These are phyloP conservation scores for Euphrasia arctica DNA, from an alignment of 305 asterid genomes.

Conservation along the genomic window DNA sequence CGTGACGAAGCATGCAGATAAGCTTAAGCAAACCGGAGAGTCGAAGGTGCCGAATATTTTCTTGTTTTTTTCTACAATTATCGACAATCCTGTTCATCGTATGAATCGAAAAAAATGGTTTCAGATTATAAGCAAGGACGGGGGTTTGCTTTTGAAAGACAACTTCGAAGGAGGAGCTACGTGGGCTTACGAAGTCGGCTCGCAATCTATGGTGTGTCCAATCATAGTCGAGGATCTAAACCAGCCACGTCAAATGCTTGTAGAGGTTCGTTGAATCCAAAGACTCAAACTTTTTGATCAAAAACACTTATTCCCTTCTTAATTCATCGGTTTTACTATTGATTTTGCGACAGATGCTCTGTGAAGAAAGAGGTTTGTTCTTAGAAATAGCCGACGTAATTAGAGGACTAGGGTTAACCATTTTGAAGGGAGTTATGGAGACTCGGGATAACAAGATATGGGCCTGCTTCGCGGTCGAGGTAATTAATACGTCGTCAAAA, in stretches of 20 bases:
- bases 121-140: conserved; percentile 77
- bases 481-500: conserved; percentile 10
- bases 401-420: conserved; percentile 87
- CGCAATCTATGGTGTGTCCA: conserved; percentile 84
- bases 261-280: conserved; percentile 46
- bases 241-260: conserved; percentile 93
- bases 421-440: conserved; percentile 93
- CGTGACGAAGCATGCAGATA: conserved; percentile 88
- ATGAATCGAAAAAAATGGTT: neutral
- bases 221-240: conserved; percentile 90
- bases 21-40: conserved; percentile 83
- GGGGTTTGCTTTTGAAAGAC: conserved; percentile 63
- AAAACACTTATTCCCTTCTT: neutral
- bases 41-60: conserved; percentile 56
- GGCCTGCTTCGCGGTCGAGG: conserved; percentile 97
- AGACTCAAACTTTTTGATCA: conserved; percentile 2
- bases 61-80: neutral
- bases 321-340: neutral
- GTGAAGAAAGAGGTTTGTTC: conserved; percentile 86
- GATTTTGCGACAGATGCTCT: conserved; percentile 68
- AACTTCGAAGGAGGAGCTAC: conserved; percentile 93
- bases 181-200: conserved; percentile 97
- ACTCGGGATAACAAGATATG: conserved; percentile 75
- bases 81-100: too few species aligned
- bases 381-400: conserved; percentile 96